These are phyloP conservation scores for Rhododendron simsii DNA, from an alignment of 148 eudicot species.

Conservation along the genomic window DNA sequence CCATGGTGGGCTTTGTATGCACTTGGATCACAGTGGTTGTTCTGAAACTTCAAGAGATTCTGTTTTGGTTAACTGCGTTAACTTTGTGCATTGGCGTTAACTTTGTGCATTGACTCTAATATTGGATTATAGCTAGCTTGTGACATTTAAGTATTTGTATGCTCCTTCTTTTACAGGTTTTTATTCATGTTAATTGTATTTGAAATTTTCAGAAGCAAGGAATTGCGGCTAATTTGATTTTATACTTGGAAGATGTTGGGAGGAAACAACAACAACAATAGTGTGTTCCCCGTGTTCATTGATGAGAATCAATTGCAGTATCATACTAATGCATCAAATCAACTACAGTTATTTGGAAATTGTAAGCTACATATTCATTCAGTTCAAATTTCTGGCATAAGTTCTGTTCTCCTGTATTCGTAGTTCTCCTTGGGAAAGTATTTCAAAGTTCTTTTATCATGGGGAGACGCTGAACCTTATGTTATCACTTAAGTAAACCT, in stretches of 20 bases:
- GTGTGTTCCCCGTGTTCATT: conserved; percentile 53
- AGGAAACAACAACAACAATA: conserved; percentile 55
- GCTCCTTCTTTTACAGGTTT: conserved; percentile 6
- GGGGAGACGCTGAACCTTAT: background rate
- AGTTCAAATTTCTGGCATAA: background rate
- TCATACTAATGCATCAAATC: conserved; percentile 58
- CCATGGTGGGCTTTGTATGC: background rate
- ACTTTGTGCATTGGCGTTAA: background rate
- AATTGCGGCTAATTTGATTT: background rate
- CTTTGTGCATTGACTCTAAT: background rate
- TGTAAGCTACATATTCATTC: conserved; percentile 14
- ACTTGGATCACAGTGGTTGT: background rate
- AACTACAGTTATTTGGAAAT: conserved; percentile 72
- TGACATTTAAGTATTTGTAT: background rate
- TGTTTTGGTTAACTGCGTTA: background rate
- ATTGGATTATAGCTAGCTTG: background rate
- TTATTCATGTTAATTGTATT: background rate
- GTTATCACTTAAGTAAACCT: background rate
- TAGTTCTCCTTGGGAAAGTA: background rate
- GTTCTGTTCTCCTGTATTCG: background rate
- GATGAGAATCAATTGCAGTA: conserved; percentile 61
- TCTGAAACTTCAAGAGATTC: background rate
- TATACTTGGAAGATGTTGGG: conserved; percentile 51
- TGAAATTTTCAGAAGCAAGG: conserved; percentile 2
- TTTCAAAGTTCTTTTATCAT: background rate